phyloP scores from a whole-genome alignment of 345 rosid species.

The Syzygium aromaticum region DNA sequence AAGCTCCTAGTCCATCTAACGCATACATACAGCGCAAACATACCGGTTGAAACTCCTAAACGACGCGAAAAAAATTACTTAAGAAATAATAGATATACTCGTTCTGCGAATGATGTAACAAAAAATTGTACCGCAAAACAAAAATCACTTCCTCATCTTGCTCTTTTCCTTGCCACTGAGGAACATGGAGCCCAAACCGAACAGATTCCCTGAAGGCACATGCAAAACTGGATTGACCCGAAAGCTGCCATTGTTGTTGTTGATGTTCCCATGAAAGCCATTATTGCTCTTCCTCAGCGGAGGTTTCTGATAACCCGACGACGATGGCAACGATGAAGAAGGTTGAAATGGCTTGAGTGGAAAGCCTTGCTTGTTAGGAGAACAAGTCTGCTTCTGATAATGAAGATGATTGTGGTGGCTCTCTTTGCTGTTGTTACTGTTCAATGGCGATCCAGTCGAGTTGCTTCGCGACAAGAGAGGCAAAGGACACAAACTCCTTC shows the following conservation, averaged over 20 bases:
- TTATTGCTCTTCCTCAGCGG: slow-evolving; percentile 2
- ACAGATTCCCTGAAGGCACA: slow-evolving; percentile 10
- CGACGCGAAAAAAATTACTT: neutral
- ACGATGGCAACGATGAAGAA: neutral
- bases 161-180: slow-evolving; percentile 13
- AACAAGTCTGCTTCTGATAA: neutral
- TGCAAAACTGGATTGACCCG: slow-evolving; percentile 8
- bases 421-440: neutral
- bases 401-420: neutral
- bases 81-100: neutral
- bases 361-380: neutral
- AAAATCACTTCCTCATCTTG: slow-evolving; percentile 4
- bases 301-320: slow-evolving; percentile 1
- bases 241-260: neutral
- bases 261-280: slow-evolving; percentile 1
- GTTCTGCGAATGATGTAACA: neutral
- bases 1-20: neutral
- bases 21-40: neutral
- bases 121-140: neutral
- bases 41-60: neutral
- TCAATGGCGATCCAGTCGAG: slow-evolving; percentile 10
- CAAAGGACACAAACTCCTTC: slow-evolving; percentile 12
- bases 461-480: slow-evolving; percentile 22
- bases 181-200: slow-evolving; percentile 11
- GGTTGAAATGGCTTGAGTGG: neutral